A percentile compares a stretch with the other conserved stretches of the same genome.
phyloP scores from a whole-genome alignment of 257 asterid species.

The Euphrasia confusa region DNA sequence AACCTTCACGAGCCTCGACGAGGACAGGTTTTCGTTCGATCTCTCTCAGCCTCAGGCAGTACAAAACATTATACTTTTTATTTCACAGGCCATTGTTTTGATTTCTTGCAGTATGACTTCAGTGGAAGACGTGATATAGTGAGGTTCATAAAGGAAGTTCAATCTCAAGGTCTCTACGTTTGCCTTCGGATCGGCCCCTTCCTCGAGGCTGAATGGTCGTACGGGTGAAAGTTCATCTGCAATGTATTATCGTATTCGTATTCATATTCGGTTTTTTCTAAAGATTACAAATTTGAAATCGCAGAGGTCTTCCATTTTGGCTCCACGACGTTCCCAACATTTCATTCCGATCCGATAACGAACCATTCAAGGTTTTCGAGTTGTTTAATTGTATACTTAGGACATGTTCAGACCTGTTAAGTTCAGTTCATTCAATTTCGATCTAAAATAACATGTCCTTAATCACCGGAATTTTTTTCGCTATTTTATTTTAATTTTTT shows the following conservation, averaged over 20 bases:
- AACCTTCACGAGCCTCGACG: constrained; percentile 69
- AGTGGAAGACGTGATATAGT: constrained; percentile 60
- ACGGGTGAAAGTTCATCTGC: constrained; percentile 49
- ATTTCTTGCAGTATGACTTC: constrained; percentile 59
- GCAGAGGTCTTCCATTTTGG: constrained; percentile 93
- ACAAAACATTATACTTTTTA: neutral
- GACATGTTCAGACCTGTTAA: too few relatives aligned
- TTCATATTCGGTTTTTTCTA: too few relatives aligned
- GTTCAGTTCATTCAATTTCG: too few relatives aligned
- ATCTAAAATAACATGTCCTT: too few relatives aligned
- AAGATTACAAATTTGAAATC: neutral
- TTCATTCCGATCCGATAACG: constrained; percentile 66
- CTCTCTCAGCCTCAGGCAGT: neutral
- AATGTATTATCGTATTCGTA: too few relatives aligned
- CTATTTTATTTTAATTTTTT: neutral
- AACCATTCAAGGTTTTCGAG: constrained; percentile 60
- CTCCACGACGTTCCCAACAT: constrained; percentile 70
- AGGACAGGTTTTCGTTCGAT: constrained; percentile 45
- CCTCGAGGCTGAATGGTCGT: constrained; percentile 81
- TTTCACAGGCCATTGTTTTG: neutral
- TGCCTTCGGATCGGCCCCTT: constrained; percentile 85
- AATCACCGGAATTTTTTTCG: too few relatives aligned
- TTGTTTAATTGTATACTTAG: neutral
- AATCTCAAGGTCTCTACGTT: constrained; percentile 74
- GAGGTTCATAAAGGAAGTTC: constrained; percentile 57